Evolutionary conservation across 129 eudicot genomes (phyloP).

Genomic region (Pulicaria dysenterica): DNA sequence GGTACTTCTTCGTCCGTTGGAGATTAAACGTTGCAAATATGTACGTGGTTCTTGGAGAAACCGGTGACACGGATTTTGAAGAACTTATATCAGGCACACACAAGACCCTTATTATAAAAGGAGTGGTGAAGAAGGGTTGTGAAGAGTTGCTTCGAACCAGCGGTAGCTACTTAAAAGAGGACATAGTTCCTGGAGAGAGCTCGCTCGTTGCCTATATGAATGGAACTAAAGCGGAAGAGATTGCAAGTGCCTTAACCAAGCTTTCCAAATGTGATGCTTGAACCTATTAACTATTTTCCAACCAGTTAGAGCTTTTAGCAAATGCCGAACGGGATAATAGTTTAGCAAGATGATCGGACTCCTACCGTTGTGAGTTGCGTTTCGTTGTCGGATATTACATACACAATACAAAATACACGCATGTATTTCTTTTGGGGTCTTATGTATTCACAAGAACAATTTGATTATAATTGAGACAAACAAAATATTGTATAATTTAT

Average conservation of each 20-base stretch:
- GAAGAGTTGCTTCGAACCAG: slow-evolving; percentile 75
- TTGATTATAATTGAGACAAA: neutral
- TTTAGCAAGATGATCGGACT: slow-evolving; percentile 9
- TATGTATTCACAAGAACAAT: neutral
- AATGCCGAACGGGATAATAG: slow-evolving; percentile 30
- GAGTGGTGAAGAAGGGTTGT: slow-evolving; percentile 68
- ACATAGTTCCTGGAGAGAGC: slow-evolving; percentile 75
- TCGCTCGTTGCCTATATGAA: slow-evolving; percentile 50
- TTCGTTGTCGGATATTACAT: slow-evolving; percentile 22
- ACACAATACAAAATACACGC: slow-evolving; percentile 1
- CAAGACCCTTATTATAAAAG: slow-evolving; percentile 78
- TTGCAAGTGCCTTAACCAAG: slow-evolving; percentile 54
- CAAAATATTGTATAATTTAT: neutral
- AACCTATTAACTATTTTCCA: slow-evolving; percentile 22
- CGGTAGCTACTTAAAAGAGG: slow-evolving; percentile 77
- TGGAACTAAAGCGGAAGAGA: slow-evolving; percentile 54
- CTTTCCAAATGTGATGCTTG: slow-evolving; percentile 50
- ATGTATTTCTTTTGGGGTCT: slow-evolving; percentile 13
- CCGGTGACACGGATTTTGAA: slow-evolving; percentile 94
- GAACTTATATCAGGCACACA: slow-evolving; percentile 87
- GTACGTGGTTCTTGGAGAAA: slow-evolving; percentile 82
- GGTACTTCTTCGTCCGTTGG: slow-evolving; percentile 95
- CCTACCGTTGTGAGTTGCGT: slow-evolving; percentile 23
- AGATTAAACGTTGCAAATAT: slow-evolving; percentile 85
- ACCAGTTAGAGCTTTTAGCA: neutral